Percentiles rank a stretch among this genome's conserved stretches.
phyloP scores from a whole-genome alignment of 495 filamentous ascomycete species.

The Staphylotrichum longicolle region DNA sequence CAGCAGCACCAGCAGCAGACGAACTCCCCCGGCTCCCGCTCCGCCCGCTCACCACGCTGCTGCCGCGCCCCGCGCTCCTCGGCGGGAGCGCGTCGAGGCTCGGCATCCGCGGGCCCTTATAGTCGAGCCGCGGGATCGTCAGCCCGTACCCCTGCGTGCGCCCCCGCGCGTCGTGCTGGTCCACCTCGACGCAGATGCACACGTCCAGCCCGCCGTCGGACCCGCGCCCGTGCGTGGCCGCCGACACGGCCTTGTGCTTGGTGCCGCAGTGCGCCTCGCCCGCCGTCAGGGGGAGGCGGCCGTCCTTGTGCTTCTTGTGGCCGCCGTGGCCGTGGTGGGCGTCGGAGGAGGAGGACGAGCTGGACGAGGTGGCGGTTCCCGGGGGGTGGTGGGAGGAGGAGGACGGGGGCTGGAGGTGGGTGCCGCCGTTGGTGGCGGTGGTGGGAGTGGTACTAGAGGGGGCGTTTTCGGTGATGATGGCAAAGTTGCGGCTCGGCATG shows the following conservation, averaged over 20 bases:
- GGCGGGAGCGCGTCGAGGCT: slow-evolving; percentile 19
- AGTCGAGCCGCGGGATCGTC: slow-evolving; percentile 50
- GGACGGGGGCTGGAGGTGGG: background rate
- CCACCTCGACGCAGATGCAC: slow-evolving; percentile 65
- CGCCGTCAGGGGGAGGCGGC: slow-evolving; percentile 59
- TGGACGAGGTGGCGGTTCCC: slow-evolving; percentile 1
- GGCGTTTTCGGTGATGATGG: slow-evolving; percentile 71
- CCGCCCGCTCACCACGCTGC: background rate
- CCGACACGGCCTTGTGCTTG: slow-evolving; percentile 53
- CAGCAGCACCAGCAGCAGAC: background rate
- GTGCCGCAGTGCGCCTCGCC: slow-evolving; percentile 68
- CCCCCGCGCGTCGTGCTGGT: slow-evolving; percentile 62
- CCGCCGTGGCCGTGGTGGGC: slow-evolving; percentile 3
- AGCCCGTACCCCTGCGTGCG: slow-evolving; percentile 68
- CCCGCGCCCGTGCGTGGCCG: slow-evolving; percentile 50
- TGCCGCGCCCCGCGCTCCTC: slow-evolving; percentile 11
- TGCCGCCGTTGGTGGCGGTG: slow-evolving; percentile 17
- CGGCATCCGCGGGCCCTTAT: slow-evolving; percentile 24
- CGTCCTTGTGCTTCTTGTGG: slow-evolving; percentile 48
- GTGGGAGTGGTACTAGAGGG: slow-evolving; percentile 40
- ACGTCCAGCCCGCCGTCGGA: slow-evolving; percentile 66
- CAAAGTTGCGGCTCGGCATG: slow-evolving; percentile 89
- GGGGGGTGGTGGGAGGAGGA: background rate
- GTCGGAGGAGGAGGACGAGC: slow-evolving; percentile 9
- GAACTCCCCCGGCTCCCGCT: background rate